These are phyloP conservation scores for Senna siamea DNA, from an alignment of 306 rosid genomes.

Conservation along the genomic window DNA sequence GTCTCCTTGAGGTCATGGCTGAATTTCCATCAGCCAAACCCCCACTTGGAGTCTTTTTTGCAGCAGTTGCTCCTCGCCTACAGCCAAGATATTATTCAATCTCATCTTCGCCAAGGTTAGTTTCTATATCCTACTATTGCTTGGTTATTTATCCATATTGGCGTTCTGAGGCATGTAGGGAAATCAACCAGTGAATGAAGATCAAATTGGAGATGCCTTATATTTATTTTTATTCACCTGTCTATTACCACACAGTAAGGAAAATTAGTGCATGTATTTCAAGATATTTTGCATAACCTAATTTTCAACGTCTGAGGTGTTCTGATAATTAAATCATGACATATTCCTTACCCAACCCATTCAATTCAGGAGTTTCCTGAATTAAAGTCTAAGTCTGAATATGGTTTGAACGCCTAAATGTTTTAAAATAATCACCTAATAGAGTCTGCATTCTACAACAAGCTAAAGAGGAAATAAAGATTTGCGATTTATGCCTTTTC, in stretches of 20 bases:
- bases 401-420: neutral
- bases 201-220: slow-evolving; percentile 30
- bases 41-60: slow-evolving; percentile 91
- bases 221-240: neutral
- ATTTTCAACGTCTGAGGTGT: neutral
- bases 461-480: slow-evolving; percentile 15
- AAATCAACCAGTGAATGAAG: slow-evolving; percentile 21
- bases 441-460: neutral
- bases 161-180: slow-evolving; percentile 3
- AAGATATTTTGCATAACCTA: neutral
- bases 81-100: slow-evolving; percentile 97
- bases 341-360: slow-evolving; percentile 22
- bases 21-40: slow-evolving; percentile 91
- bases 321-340: neutral
- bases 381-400: neutral
- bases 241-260: slow-evolving; percentile 13
- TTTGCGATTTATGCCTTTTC: slow-evolving; percentile 1
- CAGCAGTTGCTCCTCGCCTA: slow-evolving; percentile 89
- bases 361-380: slow-evolving; percentile 4
- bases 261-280: neutral
- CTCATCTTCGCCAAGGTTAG: slow-evolving; percentile 89
- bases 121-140: slow-evolving; percentile 14
- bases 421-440: neutral
- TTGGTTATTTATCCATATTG: slow-evolving; percentile 22
- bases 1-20: slow-evolving; percentile 95